phyloP scores from a whole-genome alignment of 768 basidiomycete genomes.

The Tricholoma hemisulphureum region DNA sequence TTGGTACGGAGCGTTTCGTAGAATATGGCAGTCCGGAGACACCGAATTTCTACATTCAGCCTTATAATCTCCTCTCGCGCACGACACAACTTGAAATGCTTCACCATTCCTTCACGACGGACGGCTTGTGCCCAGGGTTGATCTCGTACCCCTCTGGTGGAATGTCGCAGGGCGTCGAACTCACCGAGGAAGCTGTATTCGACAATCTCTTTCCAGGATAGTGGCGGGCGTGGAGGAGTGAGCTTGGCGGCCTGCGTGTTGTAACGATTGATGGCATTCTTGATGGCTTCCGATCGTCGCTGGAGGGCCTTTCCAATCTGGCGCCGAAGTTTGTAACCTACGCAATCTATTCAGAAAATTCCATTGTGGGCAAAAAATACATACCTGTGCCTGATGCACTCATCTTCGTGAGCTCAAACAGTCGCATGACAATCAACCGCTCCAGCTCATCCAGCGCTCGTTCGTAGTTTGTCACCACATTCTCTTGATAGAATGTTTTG shows the following conservation, averaged over 20 bases:
- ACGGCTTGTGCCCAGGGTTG: constrained; percentile 8
- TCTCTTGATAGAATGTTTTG: too few relatives aligned
- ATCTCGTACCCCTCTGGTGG: not conserved
- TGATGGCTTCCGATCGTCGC: constrained; percentile 3
- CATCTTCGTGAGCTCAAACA: too few relatives aligned
- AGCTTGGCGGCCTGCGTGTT: not conserved
- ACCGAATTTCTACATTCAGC: constrained; percentile 8
- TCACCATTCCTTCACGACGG: constrained; percentile 8
- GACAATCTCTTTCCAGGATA: too few relatives aligned
- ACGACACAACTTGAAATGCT: constrained; percentile 2
- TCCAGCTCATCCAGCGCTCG: too few relatives aligned
- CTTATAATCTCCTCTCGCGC: constrained; percentile 6
- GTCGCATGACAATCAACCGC: too few relatives aligned
- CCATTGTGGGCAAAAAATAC: too few relatives aligned
- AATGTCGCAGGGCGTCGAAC: constrained; percentile 10
- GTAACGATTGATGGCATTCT: not conserved
- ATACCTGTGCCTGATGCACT: too few relatives aligned
- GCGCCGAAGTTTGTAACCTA: constrained; percentile 2
- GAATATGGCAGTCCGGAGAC: constrained; percentile 3
- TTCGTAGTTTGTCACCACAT: too few relatives aligned
- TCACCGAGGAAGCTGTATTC: constrained; percentile 11
- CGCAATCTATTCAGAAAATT: too few relatives aligned
- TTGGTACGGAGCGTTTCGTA: not conserved
- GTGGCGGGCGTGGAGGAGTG: constrained; percentile 2
- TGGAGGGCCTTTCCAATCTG: too few relatives aligned